These are phyloP conservation scores for Triadica sebifera DNA, from an alignment of 345 rosid species.

Conservation along the genomic window DNA sequence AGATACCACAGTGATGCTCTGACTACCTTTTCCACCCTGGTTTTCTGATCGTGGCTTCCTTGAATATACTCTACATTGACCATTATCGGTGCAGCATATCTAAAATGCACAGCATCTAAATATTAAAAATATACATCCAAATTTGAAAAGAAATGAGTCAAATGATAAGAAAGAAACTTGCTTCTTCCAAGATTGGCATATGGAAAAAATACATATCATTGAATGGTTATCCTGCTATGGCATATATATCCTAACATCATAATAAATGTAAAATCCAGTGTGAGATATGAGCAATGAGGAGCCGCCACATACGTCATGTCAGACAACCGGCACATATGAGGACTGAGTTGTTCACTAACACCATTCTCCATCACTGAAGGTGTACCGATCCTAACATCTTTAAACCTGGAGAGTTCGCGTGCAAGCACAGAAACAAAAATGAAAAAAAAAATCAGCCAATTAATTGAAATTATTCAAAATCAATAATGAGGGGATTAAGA, in stretches of 20 bases:
- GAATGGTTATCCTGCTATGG: neutral
- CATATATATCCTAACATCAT: neutral
- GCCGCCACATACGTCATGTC: conserved; percentile 60
- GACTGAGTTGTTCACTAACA: conserved; percentile 42
- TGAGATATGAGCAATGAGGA: neutral
- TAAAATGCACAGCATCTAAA: conserved; percentile 26
- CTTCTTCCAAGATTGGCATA: no score
- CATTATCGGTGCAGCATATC: conserved; percentile 82
- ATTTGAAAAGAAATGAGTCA: neutral
- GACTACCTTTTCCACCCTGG: conserved; percentile 49
- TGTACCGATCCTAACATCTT: conserved; percentile 61
- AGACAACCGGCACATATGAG: conserved; percentile 79
- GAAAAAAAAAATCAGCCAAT: neutral
- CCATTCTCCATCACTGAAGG: conserved; percentile 45
- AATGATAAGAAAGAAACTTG: neutral
- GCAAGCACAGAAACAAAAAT: no score
- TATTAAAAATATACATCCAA: neutral
- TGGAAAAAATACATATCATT: no score
- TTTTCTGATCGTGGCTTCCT: conserved; percentile 49
- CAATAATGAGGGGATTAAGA: neutral
- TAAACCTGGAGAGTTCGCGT: conserved; percentile 48
- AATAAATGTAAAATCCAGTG: neutral
- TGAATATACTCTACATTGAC: conserved; percentile 69
- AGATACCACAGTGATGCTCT: neutral
- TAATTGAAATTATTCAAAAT: neutral